Evolutionary conservation across 768 basidiomycete species (phyloP), one percentile per base, ranked within the genome.

Genomic region (Ramaria sp.): DNA sequence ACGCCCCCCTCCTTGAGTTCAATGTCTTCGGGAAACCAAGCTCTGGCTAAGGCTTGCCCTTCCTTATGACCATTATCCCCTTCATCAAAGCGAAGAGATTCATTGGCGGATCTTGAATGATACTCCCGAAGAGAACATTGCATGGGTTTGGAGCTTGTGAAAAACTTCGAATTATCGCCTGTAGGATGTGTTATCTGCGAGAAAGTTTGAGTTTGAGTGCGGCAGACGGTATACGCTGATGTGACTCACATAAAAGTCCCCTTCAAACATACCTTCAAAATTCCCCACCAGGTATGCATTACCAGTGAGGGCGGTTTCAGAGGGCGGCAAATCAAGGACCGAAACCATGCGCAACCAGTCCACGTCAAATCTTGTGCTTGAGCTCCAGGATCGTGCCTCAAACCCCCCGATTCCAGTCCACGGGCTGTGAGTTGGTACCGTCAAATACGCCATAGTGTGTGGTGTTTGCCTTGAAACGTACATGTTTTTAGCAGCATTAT

Each of bases 11-110:
- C 54, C 2, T 15, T 30, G 19, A 56, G 15, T 24, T 56, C 20
- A 24, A 56, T 42, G 11, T 39, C 54, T 15, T 46, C n/a, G 19
- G 33, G 19, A 37, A 56, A 56, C 54, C 54, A 56, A 30, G 45
- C 54, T 49, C 43, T 48, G 3, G 54, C 19, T n/a, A 56, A 42
- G 10, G 46, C n/a, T 39, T 33, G 45, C 22, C 33, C 54, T 19
- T 48, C 43, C 13, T 48, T 31, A 24, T 33, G 39, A 5, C 5
- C 27, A 1, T 37, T 15, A 24, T 39, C 31, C 7, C 22, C 45
- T 13, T 33, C 43, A 22, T 43, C 42, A 33, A 37, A 33, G 5
- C 9, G 19, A 5, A 56, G 4, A 15, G 30, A 34, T 15, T 54
- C 42, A 11, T 34, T 5, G 22, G 43, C 5, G 22, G 19, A 34